A percentile compares a stretch with the other conserved stretches of the same genome.
Conservation (phyloP, 2,329 filamentous ascomycete genomes). For the Aureobasidium leucospermi region DNA sequence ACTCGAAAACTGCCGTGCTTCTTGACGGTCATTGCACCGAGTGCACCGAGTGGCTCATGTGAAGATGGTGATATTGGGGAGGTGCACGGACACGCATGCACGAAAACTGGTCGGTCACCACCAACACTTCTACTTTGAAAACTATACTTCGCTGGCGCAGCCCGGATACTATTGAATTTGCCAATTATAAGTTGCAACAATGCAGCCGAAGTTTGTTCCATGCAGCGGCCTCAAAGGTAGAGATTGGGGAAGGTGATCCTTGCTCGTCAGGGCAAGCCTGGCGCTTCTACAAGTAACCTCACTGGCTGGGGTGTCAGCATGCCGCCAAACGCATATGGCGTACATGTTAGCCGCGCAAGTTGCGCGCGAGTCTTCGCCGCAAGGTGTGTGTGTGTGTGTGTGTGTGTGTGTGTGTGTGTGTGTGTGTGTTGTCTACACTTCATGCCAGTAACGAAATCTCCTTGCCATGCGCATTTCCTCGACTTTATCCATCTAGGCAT, state of each 20-base stretch:
- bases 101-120: background rate
- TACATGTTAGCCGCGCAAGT: slow-evolving; percentile 5
- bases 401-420: background rate
- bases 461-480: background rate
- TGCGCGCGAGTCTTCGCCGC: background rate
- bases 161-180: background rate
- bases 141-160: background rate
- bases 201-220: background rate
- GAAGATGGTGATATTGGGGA: no score
- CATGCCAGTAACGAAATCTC: background rate
- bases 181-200: background rate
- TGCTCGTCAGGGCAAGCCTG: background rate
- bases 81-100: background rate
- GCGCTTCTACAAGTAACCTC: background rate
- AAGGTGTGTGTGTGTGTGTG: background rate
- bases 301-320: background rate
- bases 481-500: background rate
- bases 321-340: slow-evolving; percentile 3
- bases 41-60: no score
- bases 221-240: background rate
- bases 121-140: background rate
- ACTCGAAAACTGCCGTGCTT: no score
- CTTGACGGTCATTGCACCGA: no score
- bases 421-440: background rate
- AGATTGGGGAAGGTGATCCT: background rate